Conservation (phyloP, 176 grass and related monocot species). For the Phoenix roebelenii region DNA sequence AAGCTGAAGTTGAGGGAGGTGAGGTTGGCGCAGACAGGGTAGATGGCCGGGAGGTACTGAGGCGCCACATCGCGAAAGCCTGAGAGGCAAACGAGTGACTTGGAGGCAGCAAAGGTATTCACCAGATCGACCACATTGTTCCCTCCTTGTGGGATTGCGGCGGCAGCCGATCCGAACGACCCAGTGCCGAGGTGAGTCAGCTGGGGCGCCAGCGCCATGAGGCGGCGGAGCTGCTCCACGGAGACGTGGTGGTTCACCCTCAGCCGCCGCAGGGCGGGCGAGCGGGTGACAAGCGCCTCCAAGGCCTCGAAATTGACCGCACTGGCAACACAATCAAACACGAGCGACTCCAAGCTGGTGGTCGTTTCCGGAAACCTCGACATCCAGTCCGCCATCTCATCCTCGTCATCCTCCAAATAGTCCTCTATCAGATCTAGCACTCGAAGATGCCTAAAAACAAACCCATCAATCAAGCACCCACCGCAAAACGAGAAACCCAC, state of each 20-base stretch:
- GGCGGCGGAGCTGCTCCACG: constrained; percentile 51
- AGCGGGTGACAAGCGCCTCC: constrained; percentile 66
- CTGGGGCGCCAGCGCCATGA: constrained; percentile 69
- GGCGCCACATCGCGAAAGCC: constrained; percentile 60
- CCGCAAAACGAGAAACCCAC: not conserved
- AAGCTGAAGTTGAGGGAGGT: constrained; percentile 86
- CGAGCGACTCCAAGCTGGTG: constrained; percentile 53
- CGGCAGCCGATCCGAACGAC: constrained; percentile 38
- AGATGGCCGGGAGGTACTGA: constrained; percentile 51
- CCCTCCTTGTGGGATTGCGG: constrained; percentile 6
- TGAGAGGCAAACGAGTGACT: constrained; percentile 14
- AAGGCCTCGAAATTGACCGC: constrained; percentile 77
- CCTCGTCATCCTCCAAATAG: constrained; percentile 59
- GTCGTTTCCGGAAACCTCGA: constrained; percentile 68
- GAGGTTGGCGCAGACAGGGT: constrained; percentile 59
- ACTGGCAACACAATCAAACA: constrained; percentile 48
- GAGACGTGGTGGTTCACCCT: constrained; percentile 73
- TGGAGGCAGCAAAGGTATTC: not conserved
- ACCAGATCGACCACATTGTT: not conserved
- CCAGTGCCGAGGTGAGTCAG: constrained; percentile 80
- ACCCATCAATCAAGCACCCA: constrained; percentile 12
- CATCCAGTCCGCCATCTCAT: constrained; percentile 71
- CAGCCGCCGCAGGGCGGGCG: constrained; percentile 30
- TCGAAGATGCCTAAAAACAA: constrained; percentile 52
- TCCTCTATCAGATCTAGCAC: constrained; percentile 86